phyloP scores from a whole-genome alignment of 2,329 filamentous ascomycete species.

The Cyphellophora attinorum region DNA sequence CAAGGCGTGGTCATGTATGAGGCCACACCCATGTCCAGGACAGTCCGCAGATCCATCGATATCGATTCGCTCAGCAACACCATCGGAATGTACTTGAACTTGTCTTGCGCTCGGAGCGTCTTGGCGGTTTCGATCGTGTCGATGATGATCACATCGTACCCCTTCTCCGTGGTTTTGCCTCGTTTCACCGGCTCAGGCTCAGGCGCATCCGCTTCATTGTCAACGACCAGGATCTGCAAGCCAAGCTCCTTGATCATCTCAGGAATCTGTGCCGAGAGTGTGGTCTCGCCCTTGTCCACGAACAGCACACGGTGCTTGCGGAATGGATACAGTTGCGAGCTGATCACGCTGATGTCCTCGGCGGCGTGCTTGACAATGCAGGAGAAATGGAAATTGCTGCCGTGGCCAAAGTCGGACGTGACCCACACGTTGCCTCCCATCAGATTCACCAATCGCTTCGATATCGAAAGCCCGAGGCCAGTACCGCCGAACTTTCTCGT shows the following conservation, averaged over 20 bases:
- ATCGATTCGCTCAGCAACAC: conserved; percentile 84
- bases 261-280: conserved; percentile 65
- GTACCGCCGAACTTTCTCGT: conserved; percentile 94
- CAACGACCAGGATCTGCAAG: conserved; percentile 74
- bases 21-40: conserved; percentile 90
- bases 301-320: conserved; percentile 86
- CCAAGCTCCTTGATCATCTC: conserved; percentile 70
- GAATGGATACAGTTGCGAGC: conserved; percentile 81
- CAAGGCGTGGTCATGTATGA: conserved; percentile 98
- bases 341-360: conserved; percentile 66
- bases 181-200: conserved; percentile 43
- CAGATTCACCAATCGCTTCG: conserved; percentile 84
- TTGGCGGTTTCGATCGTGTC: conserved; percentile 90
- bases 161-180: conserved; percentile 42
- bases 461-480: conserved; percentile 87
- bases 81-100: conserved; percentile 96
- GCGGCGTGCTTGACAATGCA: conserved; percentile 79
- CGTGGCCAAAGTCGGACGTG: conserved; percentile 79
- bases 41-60: conserved; percentile 85
- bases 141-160: conserved; percentile 92
- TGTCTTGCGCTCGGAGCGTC: conserved; percentile 73
- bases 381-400: conserved; percentile 94
- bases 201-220: conserved; percentile 60
- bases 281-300: conserved; percentile 81
- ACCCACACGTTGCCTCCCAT: conserved; percentile 98